Conservation (phyloP, 2,329 filamentous ascomycete genomes). For the Berkeleyomyces basicola region DNA sequence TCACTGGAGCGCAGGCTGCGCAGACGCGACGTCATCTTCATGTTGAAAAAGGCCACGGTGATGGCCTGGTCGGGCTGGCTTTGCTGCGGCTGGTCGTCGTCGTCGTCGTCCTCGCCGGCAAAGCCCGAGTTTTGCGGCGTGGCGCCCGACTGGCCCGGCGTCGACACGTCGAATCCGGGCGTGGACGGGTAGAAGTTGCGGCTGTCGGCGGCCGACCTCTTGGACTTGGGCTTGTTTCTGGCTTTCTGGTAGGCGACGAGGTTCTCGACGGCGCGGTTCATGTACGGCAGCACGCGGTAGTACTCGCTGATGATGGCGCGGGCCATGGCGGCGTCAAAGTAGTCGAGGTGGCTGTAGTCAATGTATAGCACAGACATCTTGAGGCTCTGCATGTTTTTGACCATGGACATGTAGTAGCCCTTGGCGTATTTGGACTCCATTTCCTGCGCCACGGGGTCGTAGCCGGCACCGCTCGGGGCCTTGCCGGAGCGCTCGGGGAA, state of each 20-base stretch:
- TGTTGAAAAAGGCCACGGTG: slow-evolving; percentile 80
- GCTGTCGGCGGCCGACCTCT: slow-evolving; percentile 5
- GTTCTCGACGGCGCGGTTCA: slow-evolving; percentile 46
- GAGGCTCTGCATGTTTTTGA: slow-evolving; percentile 58
- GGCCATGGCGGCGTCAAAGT: slow-evolving; percentile 63
- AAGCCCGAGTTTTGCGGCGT: slow-evolving; percentile 11
- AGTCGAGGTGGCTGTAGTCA: slow-evolving; percentile 69
- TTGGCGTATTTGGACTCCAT: slow-evolving; percentile 32
- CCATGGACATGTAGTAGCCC: slow-evolving; percentile 73
- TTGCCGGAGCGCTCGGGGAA: slow-evolving; percentile 37
- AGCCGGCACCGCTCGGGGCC: neutral
- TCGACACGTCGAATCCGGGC: slow-evolving; percentile 8
- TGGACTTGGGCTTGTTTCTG: slow-evolving; percentile 1
- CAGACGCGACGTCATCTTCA: slow-evolving; percentile 72
- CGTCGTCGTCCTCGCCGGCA: slow-evolving; percentile 1
- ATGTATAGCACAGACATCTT: slow-evolving; percentile 74
- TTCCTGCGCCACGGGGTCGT: slow-evolving; percentile 7
- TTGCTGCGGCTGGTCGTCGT: slow-evolving; percentile 35
- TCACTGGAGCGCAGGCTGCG: slow-evolving; percentile 75
- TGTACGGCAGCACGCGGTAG: slow-evolving; percentile 86
- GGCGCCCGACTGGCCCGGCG: slow-evolving; percentile 11
- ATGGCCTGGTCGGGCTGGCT: slow-evolving; percentile 74
- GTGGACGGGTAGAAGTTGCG: slow-evolving; percentile 9
- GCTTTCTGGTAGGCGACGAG: slow-evolving; percentile 5
- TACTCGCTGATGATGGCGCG: slow-evolving; percentile 79